Base-by-base conservation (phyloP, 2,329 filamentous ascomycete genomes). In the Pyrenochaeta sp. region DNA sequence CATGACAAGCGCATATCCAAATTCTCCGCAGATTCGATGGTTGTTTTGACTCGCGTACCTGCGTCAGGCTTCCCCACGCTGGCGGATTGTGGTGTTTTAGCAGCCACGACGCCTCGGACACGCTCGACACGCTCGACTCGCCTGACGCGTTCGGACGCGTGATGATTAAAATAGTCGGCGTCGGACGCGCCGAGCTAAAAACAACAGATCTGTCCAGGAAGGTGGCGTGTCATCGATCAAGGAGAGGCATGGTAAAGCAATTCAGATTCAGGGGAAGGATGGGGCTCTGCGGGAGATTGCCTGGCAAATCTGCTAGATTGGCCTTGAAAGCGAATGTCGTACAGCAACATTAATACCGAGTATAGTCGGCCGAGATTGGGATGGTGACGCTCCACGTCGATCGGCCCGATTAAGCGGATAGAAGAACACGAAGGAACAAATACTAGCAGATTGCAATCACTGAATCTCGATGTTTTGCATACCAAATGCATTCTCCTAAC, bases 281-380 rank as follows among this genome's bases (percentile, higher is more conserved):
- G 41, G 44, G 48, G 35, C 26, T 42, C 34, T 42, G 35, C 48
- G 36, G 29, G 34, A 45, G 28, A 43, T 43, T 43, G 35, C 21
- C 13, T 23, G 18, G 35, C 14, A 17, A 29, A 39, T 41, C 14
- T 31, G 35, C 34, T 11, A 22, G 19, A 28, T 15, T 31, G 20
- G 19, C 27, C 13, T 35, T 23, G 17, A 28, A 14, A 37, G n/a
- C 15, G 31, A 35, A 34, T 40, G 35, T 34, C 15, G 22, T 42
- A 29, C 30, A 34, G 39, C n/a, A 10, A 35, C 22, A 27, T 40
- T 27, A 39, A 5, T 28, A 39, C 27, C 19, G 39, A 21, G 21
- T 37, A 28, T 14, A 35, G 27, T 14, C 14, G 32, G 26, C 35
- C 15, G 35, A 39, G 35, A 42, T 40, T 30, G 20, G 31, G 39